Conservation (phyloP, 768 basidiomycete species). For the Auricularia sp. region DNA sequence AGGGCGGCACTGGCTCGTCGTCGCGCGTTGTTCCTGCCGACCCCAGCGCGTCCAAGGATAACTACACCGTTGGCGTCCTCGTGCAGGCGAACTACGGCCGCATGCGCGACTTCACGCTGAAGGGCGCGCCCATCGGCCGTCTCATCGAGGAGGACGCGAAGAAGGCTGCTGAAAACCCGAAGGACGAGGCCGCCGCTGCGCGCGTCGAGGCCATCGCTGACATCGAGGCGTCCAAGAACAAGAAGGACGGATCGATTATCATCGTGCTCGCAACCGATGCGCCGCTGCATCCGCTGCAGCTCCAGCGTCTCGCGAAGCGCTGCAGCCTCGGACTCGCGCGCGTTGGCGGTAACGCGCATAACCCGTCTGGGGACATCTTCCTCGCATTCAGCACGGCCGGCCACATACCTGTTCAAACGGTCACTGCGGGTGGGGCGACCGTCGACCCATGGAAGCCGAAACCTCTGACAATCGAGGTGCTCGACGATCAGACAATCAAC, state of each 20-base stretch:
- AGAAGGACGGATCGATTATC: constrained; percentile 1
- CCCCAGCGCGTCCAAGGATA: not conserved
- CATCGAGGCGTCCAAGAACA: not conserved
- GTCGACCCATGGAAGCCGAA: not conserved
- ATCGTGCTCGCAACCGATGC: constrained; percentile 4
- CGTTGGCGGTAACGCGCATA: constrained; percentile 1
- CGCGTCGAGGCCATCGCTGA: constrained; percentile 5
- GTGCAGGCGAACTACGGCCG: constrained; percentile 6
- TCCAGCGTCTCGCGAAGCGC: constrained; percentile 2
- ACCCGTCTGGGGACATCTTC: constrained; percentile 5
- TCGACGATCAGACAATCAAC: constrained; percentile 1
- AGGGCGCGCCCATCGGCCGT: not conserved
- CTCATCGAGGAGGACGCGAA: not conserved
- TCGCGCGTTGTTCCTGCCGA: not conserved
- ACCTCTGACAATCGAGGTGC: not conserved
- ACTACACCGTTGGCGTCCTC: constrained; percentile 4
- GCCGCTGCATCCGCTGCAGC: constrained; percentile 2
- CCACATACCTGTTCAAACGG: not conserved
- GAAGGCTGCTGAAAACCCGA: not conserved
- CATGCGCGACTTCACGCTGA: not conserved
- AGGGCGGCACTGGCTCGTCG: constrained; percentile 3
- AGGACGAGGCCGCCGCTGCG: not conserved
- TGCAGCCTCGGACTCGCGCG: not conserved
- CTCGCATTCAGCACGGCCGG: not conserved
- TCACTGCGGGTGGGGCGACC: not conserved